Base-by-base conservation (phyloP, 2,329 filamentous ascomycete species). In the Fusarium napiforme region DNA sequence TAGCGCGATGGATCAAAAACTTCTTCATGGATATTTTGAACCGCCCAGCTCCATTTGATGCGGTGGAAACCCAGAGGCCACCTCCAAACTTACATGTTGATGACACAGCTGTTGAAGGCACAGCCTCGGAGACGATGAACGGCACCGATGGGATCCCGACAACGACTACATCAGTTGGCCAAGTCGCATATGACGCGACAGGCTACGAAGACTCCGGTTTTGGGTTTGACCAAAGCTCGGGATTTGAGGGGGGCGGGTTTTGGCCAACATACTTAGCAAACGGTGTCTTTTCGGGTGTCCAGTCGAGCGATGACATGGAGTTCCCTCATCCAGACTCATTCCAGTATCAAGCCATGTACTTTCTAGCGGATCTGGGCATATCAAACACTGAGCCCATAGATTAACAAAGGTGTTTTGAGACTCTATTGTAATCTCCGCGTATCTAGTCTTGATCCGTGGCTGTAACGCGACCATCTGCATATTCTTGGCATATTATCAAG, bases 1-100 rank as follows among this genome's bases (percentile, higher is more conserved):
- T 72, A 0, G 63, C 68, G 1, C 49, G 63, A 4, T 72, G 68
- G 69, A 72, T 72, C 5, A 52, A 32, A 2, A 72, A 60, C 11
- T 72, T 71, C 26, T 72, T 72, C 4, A 72, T 71, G 68, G 63
- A 71, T 19, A 72, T 72, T 2, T 9, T 72, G 7, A 60, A 30
- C 28, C 28, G 28, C 7, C 26, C 26, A 26, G 26, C 26, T 26
- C 26, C 26, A 26, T 26, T 26, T 26, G 26, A 26, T 26, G 26
- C 26, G 26, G 26, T 26, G 7, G 26, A 26, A 26, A 26, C 26
- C 5, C 26, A 26, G 5, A 26, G 26, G 7, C 26, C 5, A 26
- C 26, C 26, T 7, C 26, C 26, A 7, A 26, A 26, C 26, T 26
- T 7, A 26, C 26, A 26, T 26, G 26, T 26, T 26, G 26, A 26